phyloP scores from a whole-genome alignment of 2,329 filamentous ascomycete genomes.

The Trichoderma guizhouense region DNA sequence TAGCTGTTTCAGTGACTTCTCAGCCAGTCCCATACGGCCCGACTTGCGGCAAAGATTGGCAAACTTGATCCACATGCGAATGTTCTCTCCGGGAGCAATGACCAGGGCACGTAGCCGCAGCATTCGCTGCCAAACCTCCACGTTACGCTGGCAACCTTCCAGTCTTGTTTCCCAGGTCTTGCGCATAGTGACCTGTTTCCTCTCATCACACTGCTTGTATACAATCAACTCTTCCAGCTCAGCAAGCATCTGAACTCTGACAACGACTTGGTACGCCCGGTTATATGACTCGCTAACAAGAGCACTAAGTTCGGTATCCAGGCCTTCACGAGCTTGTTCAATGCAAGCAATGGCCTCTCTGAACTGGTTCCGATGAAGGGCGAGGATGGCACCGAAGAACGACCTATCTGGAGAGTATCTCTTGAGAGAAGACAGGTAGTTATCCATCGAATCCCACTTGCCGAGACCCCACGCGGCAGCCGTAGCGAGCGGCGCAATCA shows the following conservation, averaged over 20 bases:
- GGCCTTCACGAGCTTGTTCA: conserved; percentile 83
- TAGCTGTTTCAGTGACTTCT: conserved; percentile 91
- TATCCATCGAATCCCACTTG: conserved; percentile 98
- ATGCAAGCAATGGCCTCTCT: conserved; percentile 86
- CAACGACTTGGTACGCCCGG: conserved; percentile 94
- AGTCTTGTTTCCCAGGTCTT: conserved; percentile 94
- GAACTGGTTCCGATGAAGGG: conserved; percentile 94
- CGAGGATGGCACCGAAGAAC: conserved; percentile 95
- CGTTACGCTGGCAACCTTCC: conserved; percentile 92
- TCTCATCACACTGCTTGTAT: conserved; percentile 91
- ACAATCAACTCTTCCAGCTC: conserved; percentile 97
- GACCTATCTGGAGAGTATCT: conserved; percentile 87
- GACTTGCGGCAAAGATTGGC: conserved; percentile 97
- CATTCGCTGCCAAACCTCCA: conserved; percentile 98
- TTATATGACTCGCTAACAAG: conserved; percentile 98
- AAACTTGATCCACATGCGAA: conserved; percentile 99
- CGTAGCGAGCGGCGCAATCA: conserved; percentile 89
- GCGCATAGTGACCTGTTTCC: conserved; percentile 87
- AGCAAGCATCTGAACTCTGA: conserved; percentile 97
- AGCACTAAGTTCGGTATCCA: conserved; percentile 93
- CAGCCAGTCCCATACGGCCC: conserved; percentile 86
- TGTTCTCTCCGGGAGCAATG: conserved; percentile 86
- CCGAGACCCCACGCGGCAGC: conserved; percentile 94
- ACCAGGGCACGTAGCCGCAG: conserved; percentile 90
- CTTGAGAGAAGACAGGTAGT: conserved; percentile 93